Evolutionary conservation across 108 stramenopile species (phyloP).

Genomic region (Cyclotella kingstonii): DNA sequence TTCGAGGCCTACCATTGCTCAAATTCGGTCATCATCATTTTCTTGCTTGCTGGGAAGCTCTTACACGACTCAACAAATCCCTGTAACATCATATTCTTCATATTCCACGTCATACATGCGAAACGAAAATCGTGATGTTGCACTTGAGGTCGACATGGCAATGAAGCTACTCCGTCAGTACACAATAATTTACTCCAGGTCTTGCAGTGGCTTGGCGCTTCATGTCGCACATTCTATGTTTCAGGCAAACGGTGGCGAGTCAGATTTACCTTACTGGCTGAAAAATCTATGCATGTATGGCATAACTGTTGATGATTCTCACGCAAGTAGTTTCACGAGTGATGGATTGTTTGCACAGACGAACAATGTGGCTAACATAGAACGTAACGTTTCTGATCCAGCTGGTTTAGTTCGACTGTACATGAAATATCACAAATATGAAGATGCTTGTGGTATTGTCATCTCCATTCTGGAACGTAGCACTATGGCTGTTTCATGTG

Average conservation of each 20-base stretch:
- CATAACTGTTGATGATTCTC: neutral
- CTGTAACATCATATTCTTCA: constrained; percentile 4
- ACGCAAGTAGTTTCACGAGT: too few species aligned
- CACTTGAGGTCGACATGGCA: constrained; percentile 24
- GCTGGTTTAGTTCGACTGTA: constrained; percentile 60
- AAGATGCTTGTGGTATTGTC: constrained; percentile 68
- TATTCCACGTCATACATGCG: constrained; percentile 21
- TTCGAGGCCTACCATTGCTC: constrained; percentile 36
- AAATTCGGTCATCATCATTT: constrained; percentile 37
- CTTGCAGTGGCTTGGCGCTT: constrained; percentile 50
- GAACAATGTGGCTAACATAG: constrained; percentile 4
- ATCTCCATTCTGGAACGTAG: constrained; percentile 34
- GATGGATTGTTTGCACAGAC: constrained; percentile 56
- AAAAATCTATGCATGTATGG: constrained; percentile 58
- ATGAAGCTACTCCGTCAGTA: constrained; percentile 56
- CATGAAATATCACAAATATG: constrained; percentile 59
- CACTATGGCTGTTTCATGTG: constrained; percentile 25
- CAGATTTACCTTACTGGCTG: constrained; percentile 70
- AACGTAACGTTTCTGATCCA: constrained; percentile 45
- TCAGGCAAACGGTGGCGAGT: constrained; percentile 13
- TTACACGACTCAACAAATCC: neutral
- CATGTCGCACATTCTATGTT: constrained; percentile 63
- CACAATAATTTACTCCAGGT: constrained; percentile 45
- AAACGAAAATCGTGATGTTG: constrained; percentile 11
- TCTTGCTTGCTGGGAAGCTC: constrained; percentile 16